These are phyloP conservation scores for Solanum sejunctum DNA, from an alignment of 257 asterid genomes.

Conservation along the genomic window DNA sequence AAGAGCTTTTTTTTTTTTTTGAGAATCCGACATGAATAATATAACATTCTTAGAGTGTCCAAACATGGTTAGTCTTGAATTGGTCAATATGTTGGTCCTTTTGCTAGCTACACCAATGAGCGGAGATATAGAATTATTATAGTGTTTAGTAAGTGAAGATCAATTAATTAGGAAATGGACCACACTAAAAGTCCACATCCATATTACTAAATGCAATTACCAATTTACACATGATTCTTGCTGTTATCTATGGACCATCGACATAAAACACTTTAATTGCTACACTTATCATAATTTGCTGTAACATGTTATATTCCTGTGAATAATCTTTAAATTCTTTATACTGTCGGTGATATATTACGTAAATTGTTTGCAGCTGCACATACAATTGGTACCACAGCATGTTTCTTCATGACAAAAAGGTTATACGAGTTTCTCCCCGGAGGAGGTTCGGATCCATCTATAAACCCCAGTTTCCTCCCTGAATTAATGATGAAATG, in stretches of 20 bases:
- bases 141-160: background rate
- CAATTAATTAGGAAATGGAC: background rate
- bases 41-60: background rate
- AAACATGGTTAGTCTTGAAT: background rate
- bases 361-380: conserved; percentile 32
- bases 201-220: background rate
- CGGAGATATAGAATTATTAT: background rate
- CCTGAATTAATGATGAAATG: conserved; percentile 49
- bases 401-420: conserved; percentile 81
- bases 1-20: background rate
- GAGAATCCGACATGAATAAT: background rate
- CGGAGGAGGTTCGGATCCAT: conserved; percentile 54
- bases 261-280: background rate
- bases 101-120: background rate
- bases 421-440: conserved; percentile 53
- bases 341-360: background rate
- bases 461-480: conserved; percentile 42
- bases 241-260: background rate
- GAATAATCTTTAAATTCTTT: background rate
- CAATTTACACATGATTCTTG: background rate
- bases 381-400: conserved; percentile 78
- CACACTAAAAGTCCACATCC: background rate
- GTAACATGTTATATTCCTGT: background rate
- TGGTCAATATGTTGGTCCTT: too few species aligned
- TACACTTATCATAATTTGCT: background rate